Percentiles rank a stretch among this genome's conserved stretches.
Evolutionary conservation across 2,329 filamentous ascomycete genomes (phyloP).

Genomic region (Trichoderma gracile): DNA sequence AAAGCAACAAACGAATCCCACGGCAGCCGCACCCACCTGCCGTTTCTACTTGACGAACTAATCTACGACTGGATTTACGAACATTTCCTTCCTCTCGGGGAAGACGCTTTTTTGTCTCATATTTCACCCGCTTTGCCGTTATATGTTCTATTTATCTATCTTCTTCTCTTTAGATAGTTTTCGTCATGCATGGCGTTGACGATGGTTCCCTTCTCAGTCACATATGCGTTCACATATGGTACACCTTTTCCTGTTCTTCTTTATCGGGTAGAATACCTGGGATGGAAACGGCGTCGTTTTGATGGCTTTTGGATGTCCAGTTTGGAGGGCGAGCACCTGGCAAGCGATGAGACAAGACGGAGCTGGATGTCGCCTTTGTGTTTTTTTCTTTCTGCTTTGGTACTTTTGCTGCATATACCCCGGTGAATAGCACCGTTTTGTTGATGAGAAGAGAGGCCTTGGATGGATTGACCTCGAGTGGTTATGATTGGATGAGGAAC

Average conservation of each 20-base stretch:
- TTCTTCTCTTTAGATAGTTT: neutral
- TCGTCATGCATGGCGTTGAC: conserved; percentile 12
- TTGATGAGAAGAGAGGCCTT: neutral
- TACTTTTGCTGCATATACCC: conserved; percentile 26
- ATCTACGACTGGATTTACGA: conserved; percentile 13
- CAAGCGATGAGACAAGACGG: neutral
- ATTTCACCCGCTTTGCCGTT: neutral
- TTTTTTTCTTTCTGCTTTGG: neutral
- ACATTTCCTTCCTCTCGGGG: neutral
- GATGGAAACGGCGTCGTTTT: neutral
- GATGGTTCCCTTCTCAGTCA: neutral
- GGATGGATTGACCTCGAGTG: neutral
- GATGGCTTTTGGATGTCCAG: neutral
- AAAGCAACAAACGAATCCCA: neutral
- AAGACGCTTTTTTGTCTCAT: neutral
- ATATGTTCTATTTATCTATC: neutral
- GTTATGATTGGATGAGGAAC: neutral
- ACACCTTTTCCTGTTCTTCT: neutral
- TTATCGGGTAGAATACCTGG: neutral
- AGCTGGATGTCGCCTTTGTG: neutral
- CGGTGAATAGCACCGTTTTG: conserved; percentile 19
- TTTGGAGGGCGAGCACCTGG: neutral
- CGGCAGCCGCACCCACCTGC: conserved; percentile 22
- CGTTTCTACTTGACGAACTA: conserved; percentile 13
- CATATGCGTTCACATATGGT: conserved; percentile 1